Percentiles rank a stretch among this genome's conserved stretches.
Evolutionary conservation across 2,329 filamentous ascomycete genomes (phyloP).

Genomic region (Aureobasidium uvarum): DNA sequence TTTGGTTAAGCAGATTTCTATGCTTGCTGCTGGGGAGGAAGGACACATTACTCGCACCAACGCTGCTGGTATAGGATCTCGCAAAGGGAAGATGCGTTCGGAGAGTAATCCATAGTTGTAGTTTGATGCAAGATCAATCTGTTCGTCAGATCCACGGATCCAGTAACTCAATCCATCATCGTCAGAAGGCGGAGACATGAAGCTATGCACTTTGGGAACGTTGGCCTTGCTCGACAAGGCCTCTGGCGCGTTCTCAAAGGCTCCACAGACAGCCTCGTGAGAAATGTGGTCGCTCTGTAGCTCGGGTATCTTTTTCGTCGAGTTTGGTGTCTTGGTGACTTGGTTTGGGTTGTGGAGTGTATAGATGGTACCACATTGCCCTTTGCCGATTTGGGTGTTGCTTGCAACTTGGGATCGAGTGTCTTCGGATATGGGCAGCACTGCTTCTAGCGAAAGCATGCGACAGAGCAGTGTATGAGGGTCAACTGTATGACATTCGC

Average conservation of each 20-base stretch:
- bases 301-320: background rate
- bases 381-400: constrained; percentile 1
- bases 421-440: background rate
- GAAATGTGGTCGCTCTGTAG: background rate
- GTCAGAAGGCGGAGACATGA: background rate
- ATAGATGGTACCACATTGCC: background rate
- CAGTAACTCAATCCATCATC: background rate
- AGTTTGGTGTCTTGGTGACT: constrained; percentile 4
- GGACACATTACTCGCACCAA: background rate
- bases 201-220: background rate
- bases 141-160: background rate
- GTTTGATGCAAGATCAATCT: background rate
- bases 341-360: background rate
- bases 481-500: background rate
- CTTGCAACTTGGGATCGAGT: background rate
- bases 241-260: background rate
- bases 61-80: background rate
- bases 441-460: background rate
- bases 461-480: background rate
- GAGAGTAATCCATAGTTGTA: background rate
- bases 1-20: background rate
- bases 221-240: background rate
- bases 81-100: background rate
- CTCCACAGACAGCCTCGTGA: background rate
- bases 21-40: background rate